phyloP scores from a whole-genome alignment of 1,284 basidiomycete species.

The Naganishia sp. region DNA sequence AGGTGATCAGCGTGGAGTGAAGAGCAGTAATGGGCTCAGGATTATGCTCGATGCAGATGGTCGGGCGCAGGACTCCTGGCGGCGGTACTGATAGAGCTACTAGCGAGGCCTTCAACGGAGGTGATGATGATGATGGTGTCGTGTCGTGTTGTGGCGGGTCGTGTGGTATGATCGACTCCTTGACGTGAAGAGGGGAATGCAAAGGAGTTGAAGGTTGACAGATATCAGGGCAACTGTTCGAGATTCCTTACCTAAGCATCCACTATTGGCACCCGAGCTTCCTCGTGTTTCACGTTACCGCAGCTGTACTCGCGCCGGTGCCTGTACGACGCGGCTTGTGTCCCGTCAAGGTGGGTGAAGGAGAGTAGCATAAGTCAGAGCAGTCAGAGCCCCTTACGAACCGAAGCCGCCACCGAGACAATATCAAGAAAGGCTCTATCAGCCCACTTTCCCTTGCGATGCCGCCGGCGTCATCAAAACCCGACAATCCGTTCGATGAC shows the following conservation, averaged over 20 bases:
- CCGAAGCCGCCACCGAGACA: not conserved
- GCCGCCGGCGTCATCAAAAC: conserved; percentile 1
- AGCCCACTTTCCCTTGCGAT: not conserved
- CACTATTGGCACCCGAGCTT: conserved; percentile 8
- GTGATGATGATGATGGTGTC: no score
- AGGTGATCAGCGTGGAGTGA: no score
- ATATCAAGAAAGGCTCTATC: not conserved
- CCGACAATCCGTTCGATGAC: conserved; percentile 48
- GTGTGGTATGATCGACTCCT: not conserved
- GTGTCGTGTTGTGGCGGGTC: no score
- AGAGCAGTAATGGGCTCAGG: no score
- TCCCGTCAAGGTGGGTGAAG: no score
- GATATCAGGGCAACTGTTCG: no score
- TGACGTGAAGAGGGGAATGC: not conserved
- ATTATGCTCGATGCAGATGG: no score
- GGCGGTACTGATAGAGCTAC: no score
- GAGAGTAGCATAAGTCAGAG: no score
- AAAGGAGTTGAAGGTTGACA: not conserved
- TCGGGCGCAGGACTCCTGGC: no score
- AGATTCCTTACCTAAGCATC: no score
- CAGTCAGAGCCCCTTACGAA: not conserved
- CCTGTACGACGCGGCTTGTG: not conserved
- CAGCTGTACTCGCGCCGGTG: not conserved
- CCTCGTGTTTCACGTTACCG: conserved; percentile 13
- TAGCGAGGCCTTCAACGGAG: not conserved